Evolutionary conservation across 2,329 filamentous ascomycete genomes (phyloP).

Genomic region (Zelopaecilomyces penicillatus): DNA sequence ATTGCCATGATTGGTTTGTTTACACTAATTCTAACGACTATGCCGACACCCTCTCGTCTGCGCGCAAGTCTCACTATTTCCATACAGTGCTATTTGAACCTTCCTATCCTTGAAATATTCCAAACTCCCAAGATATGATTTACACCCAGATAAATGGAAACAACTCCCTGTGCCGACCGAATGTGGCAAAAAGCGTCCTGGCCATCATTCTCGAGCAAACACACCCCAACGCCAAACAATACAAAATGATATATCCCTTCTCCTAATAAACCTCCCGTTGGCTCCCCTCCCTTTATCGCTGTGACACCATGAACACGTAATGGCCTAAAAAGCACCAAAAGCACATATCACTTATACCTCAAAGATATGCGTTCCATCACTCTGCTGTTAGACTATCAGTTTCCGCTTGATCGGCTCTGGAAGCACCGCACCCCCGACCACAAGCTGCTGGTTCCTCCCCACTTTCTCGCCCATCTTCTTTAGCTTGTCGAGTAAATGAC

Average conservation of each 20-base stretch:
- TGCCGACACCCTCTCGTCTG: too few relatives aligned
- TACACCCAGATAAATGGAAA: too few relatives aligned
- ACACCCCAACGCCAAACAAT: neutral
- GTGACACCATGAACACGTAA: neutral
- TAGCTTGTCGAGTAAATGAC: constrained; percentile 49
- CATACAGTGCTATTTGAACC: too few relatives aligned
- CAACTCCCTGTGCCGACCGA: too few relatives aligned
- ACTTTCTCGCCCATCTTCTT: constrained; percentile 35
- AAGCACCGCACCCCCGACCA: constrained; percentile 23
- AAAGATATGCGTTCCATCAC: neutral
- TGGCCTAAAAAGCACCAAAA: neutral
- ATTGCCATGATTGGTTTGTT: too few relatives aligned
- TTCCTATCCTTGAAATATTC: too few relatives aligned
- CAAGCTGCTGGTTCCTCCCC: constrained; percentile 21
- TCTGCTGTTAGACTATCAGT: constrained; percentile 26
- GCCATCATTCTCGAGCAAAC: too few relatives aligned
- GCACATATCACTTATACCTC: neutral
- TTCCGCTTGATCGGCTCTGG: constrained; percentile 40
- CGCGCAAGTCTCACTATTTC: too few relatives aligned
- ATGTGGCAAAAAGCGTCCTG: too few relatives aligned
- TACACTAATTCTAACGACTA: too few relatives aligned
- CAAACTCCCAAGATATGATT: too few relatives aligned
- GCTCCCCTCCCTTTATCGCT: neutral
- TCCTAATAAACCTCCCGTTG: neutral
- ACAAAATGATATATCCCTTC: neutral